A percentile compares a stretch with the other conserved stretches of the same genome.
Conservation (phyloP, 306 rosid species). For the Vicia villosa region DNA sequence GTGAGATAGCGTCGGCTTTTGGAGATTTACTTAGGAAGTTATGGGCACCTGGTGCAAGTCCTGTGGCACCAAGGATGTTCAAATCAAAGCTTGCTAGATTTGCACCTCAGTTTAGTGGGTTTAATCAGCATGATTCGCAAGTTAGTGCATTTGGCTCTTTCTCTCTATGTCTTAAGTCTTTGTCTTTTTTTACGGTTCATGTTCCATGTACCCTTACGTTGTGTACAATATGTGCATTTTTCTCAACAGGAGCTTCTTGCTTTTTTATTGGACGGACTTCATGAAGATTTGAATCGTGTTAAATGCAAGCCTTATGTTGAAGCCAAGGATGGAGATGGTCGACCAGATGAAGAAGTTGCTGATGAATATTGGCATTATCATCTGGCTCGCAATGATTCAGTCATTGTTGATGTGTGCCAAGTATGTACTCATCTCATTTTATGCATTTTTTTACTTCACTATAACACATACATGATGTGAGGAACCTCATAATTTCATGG, state of each 20-base stretch:
- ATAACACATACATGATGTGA: background rate
- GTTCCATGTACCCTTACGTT: conserved; percentile 31
- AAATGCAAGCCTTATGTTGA: conserved; percentile 93
- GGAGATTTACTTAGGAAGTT: conserved; percentile 93
- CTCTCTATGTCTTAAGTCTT: conserved; percentile 31
- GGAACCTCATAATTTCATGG: conserved; percentile 17
- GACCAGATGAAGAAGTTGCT: conserved; percentile 80
- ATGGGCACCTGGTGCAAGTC: conserved; percentile 98
- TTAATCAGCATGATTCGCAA: conserved; percentile 99
- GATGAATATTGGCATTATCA: conserved; percentile 97
- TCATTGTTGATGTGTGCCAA: conserved; percentile 98
- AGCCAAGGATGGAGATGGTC: conserved; percentile 88
- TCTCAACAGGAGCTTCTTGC: conserved; percentile 86
- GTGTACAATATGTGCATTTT: conserved; percentile 23
- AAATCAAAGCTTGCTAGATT: conserved; percentile 94
- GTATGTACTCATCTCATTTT: conserved; percentile 53
- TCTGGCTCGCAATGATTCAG: conserved; percentile 94
- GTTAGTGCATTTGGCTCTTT: conserved; percentile 58
- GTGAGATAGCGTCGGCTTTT: conserved; percentile 96
- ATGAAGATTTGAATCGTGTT: conserved; percentile 98
- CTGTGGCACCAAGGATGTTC: conserved; percentile 82
- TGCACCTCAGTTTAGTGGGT: conserved; percentile 98
- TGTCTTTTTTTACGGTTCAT: conserved; percentile 31
- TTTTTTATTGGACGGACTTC: conserved; percentile 96
- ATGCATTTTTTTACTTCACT: conserved; percentile 16